phyloP scores from a whole-genome alignment of 1,284 basidiomycete species.

The Naganishia cerealis region DNA sequence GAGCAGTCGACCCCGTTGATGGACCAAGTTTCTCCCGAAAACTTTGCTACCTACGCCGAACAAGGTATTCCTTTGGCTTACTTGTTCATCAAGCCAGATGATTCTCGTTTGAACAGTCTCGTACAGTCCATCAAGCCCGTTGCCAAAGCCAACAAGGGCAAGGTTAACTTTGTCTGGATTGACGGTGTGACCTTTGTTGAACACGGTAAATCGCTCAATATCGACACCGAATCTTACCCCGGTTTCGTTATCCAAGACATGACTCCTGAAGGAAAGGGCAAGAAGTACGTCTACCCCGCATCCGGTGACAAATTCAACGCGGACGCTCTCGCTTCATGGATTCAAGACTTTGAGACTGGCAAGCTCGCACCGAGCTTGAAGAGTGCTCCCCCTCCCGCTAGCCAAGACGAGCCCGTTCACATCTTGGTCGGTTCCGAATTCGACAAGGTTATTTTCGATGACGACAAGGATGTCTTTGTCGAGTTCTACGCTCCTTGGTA shows the following conservation, averaged over 20 bases:
- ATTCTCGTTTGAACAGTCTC: conserved; percentile 59
- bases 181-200: conserved; percentile 92
- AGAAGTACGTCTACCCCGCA: conserved; percentile 76
- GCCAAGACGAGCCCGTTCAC: conserved; percentile 80
- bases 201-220: conserved; percentile 92
- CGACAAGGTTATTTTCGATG: conserved; percentile 79
- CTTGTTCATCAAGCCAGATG: conserved; percentile 83
- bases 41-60: conserved; percentile 81
- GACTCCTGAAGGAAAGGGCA: conserved; percentile 74
- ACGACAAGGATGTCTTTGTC: conserved; percentile 89
- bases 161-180: conserved; percentile 98
- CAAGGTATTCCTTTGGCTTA: conserved; percentile 88
- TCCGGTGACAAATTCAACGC: conserved; percentile 51
- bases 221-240: conserved; percentile 79
- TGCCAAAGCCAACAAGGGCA: conserved; percentile 77
- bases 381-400: conserved; percentile 80
- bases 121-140: conserved; percentile 71
- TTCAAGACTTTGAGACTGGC: conserved; percentile 69
- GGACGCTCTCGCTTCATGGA: conserved; percentile 63
- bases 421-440: conserved; percentile 87
- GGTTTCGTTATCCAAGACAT: conserved; percentile 91
- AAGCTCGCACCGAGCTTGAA: conserved; percentile 82
- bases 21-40: conserved; percentile 91
- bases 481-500: conserved; percentile 98
- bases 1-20: conserved; percentile 84